Evolutionary conservation across 2,329 filamentous ascomycete species (phyloP).

Genomic region (Xylaria sp.): DNA sequence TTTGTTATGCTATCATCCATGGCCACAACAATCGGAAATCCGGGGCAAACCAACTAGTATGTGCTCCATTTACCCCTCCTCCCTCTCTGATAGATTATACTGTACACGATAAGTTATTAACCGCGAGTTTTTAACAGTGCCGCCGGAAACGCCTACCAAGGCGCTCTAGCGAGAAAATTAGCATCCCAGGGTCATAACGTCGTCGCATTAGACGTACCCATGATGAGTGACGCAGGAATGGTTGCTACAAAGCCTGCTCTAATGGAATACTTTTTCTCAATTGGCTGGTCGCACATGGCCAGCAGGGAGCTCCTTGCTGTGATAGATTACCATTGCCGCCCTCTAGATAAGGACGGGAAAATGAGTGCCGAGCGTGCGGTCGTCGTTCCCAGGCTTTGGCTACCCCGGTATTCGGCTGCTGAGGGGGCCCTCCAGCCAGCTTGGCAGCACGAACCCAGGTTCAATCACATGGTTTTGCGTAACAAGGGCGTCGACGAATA

Average conservation of each 20-base stretch:
- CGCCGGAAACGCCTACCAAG: conserved; percentile 34
- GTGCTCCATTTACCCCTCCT: not conserved
- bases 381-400: conserved; percentile 17
- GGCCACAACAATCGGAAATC: conserved; percentile 16
- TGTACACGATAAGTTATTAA: too few relatives aligned
- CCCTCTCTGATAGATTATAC: too few relatives aligned
- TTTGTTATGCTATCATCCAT: conserved; percentile 12
- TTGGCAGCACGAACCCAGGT: conserved; percentile 12
- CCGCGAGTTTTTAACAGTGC: conserved; percentile 21
- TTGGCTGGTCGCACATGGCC: conserved; percentile 26
- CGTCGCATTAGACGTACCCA: conserved; percentile 34
- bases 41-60: conserved; percentile 26
- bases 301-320: conserved; percentile 33
- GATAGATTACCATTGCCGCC: conserved; percentile 32
- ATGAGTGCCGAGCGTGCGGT: conserved; percentile 8
- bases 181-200: conserved; percentile 29
- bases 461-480: conserved; percentile 13
- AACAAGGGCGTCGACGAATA: not conserved
- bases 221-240: conserved; percentile 36
- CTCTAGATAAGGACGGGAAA: conserved; percentile 9
- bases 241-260: conserved; percentile 28
- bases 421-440: conserved; percentile 7
- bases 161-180: conserved; percentile 32
- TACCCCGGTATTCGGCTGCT: conserved; percentile 6
- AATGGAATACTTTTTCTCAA: conserved; percentile 14